Evolutionary conservation across 495 filamentous ascomycete genomes (phyloP).

Genomic region (Tetracladium marchalianum): DNA sequence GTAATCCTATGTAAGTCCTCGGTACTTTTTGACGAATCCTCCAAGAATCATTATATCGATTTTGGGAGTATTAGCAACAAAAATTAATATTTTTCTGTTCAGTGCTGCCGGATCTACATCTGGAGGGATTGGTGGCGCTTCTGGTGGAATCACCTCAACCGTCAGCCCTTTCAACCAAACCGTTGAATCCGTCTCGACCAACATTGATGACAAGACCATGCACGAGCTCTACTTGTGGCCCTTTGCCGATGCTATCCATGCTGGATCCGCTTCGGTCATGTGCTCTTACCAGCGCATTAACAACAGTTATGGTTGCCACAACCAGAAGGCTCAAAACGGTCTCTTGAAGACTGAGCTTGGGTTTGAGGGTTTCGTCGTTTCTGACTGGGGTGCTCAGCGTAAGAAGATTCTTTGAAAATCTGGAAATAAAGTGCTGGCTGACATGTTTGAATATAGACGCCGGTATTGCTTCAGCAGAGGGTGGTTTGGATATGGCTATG

Average conservation of each 20-base stretch:
- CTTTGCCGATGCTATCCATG: conserved; percentile 53
- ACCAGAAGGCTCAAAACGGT: conserved; percentile 48
- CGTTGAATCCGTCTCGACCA: conserved; percentile 43
- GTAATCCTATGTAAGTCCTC: conserved; percentile 30
- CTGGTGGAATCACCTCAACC: too few relatives aligned
- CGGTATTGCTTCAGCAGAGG: conserved; percentile 59
- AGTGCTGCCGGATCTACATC: too few relatives aligned
- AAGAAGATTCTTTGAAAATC: conserved; percentile 31
- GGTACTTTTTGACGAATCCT: too few relatives aligned
- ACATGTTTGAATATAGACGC: conserved; percentile 22
- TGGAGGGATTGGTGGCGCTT: too few relatives aligned
- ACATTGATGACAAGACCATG: conserved; percentile 56
- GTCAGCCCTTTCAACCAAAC: not conserved
- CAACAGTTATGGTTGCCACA: conserved; percentile 52
- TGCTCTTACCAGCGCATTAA: conserved; percentile 61
- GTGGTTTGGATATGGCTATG: conserved; percentile 76
- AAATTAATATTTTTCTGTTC: too few relatives aligned
- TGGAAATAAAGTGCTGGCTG: too few relatives aligned
- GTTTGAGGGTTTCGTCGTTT: conserved; percentile 57
- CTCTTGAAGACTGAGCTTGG: conserved; percentile 57
- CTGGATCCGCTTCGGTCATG: conserved; percentile 53
- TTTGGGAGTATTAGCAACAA: too few relatives aligned
- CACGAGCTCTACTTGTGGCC: conserved; percentile 68
- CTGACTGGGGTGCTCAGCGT: conserved; percentile 52
- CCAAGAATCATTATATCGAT: too few relatives aligned